phyloP scores from a whole-genome alignment of 2,329 filamentous ascomycete genomes.

The Zelopaecilomyces penicillatus region DNA sequence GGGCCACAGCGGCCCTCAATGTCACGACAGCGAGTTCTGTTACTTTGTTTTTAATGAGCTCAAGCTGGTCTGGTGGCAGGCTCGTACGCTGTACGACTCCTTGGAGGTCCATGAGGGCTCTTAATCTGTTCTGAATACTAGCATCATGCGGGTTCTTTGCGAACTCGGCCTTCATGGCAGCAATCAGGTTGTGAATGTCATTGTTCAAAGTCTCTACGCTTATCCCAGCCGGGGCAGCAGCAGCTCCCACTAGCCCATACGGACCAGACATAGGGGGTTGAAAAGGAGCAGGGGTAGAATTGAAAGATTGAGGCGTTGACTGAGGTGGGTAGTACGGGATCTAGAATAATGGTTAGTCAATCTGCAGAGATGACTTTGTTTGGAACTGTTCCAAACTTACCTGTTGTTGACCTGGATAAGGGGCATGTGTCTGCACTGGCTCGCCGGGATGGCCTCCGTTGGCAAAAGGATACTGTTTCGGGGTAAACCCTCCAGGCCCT shows the following conservation, averaged over 20 bases:
- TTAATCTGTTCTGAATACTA: constrained; percentile 68
- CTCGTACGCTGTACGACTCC: constrained; percentile 63
- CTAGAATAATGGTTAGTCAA: not conserved
- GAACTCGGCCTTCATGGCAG: constrained; percentile 63
- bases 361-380: not conserved
- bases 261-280: constrained; percentile 32
- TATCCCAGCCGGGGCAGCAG: constrained; percentile 37
- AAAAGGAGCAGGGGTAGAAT: constrained; percentile 29
- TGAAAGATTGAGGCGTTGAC: constrained; percentile 30
- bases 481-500: constrained; percentile 16
- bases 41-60: constrained; percentile 78
- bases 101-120: constrained; percentile 80
- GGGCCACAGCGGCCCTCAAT: constrained; percentile 41
- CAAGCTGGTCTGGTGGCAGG: constrained; percentile 71
- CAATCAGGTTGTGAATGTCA: constrained; percentile 74
- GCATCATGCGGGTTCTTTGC: constrained; percentile 67
- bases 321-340: constrained; percentile 26
- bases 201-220: constrained; percentile 68
- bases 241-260: constrained; percentile 22
- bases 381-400: constrained; percentile 11
- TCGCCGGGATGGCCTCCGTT: constrained; percentile 23
- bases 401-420: constrained; percentile 20
- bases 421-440: constrained; percentile 2
- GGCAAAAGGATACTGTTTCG: constrained; percentile 19
- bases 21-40: constrained; percentile 61